Evolutionary conservation across 75 land plant genomes (phyloP), one percentile per base, ranked within the genome.

Genomic region (Ceratopteris richardii): DNA sequence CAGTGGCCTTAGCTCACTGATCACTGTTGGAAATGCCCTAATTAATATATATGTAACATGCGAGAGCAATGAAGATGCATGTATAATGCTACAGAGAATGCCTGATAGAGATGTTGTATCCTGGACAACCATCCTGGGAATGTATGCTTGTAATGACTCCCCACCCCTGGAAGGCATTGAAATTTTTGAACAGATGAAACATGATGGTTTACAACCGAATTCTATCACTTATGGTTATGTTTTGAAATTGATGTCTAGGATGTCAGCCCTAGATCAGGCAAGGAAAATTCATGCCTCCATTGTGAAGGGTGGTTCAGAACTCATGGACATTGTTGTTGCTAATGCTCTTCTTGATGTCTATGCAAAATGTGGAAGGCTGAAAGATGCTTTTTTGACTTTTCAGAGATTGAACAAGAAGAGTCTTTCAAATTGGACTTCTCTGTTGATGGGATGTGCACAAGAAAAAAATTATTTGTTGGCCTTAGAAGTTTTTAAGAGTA

Each of bases 71-170:
- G 57, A 67, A 1, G 52, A 36, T 36, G 84, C 89, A 5, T 44
- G 51, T 39, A 48, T 46, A 30, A 72, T 85, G 19, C 66, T 85
- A 20, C 66, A 58, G 29, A 56, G 74, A 37, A 58, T 85, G 1
- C 36, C 58, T 0, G 77, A 76, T 58, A 58, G 70, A 12, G 84
- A 85, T 64, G 56, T 78, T 10, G 82, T 85, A 18, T 66, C 89
- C 0, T 85, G 82, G 89, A 85, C 85, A 29, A 71, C 89, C 16
- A 81, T 85, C 80, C 72, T 87, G 61, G 70, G 82, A 55, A 85
- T 88, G 1, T 85, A 71, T 67, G 56, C 80, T 24, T 85, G 79
- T 57, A 80, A 85, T 73, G 85, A 66, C 20, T 20, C 7, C 9
- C 14, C 60, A 28, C 70, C 17, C 48, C 18, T 39, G 44, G 80